Base-by-base conservation (phyloP, 2,329 filamentous ascomycete genomes). In the Thelonectria rubi region DNA sequence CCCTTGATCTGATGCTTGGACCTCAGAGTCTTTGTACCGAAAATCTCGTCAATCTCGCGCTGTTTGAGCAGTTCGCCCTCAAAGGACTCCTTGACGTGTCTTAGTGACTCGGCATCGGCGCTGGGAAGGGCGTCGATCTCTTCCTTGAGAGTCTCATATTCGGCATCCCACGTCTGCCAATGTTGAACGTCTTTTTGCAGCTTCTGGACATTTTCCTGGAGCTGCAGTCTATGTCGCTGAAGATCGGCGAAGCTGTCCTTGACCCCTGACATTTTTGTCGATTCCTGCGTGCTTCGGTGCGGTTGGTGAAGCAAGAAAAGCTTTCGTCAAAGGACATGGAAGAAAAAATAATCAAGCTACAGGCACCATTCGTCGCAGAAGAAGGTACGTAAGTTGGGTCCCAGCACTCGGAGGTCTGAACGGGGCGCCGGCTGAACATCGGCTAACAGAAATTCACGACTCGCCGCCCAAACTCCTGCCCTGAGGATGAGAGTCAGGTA, bases 111-210 rank as follows among this genome's bases (percentile, higher is more conserved):
- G 11, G 67, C 50, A 30, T 79, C 77, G 57, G 84, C 76, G 52
- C 80, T 78, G 43, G 82, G 75, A 24, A 89, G 74, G 4, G 80
- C 81, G 54, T 87, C 78, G 30, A 98, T 85, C 71, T 96, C 92
- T 74, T 96, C 92, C 74, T 91, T 93, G 64, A 98, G 83, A 21
- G 89, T 87, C 74, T 97, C 92, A 76, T 98, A 98, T 75, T 98
- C 94, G 49, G 91, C 88, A 75, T 97, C 94, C 86, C 92, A 96
- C 56, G 89, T 89, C 66, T 92, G 91, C 94, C 94, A 99, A 79
- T 97, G 90, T 64, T 88, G 88, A 55, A 98, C 83, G 7, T 91
- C 89, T 71, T 90, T 87, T 57, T 87, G 87, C 18, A 98, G 85
- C 74, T 92, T 70, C 26, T 67, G 64, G 48, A 97, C 85, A 66